Evolutionary conservation across 768 basidiomycete species (phyloP), one percentile per base, ranked within the genome.

Genomic region (Mycena vulgaris): DNA sequence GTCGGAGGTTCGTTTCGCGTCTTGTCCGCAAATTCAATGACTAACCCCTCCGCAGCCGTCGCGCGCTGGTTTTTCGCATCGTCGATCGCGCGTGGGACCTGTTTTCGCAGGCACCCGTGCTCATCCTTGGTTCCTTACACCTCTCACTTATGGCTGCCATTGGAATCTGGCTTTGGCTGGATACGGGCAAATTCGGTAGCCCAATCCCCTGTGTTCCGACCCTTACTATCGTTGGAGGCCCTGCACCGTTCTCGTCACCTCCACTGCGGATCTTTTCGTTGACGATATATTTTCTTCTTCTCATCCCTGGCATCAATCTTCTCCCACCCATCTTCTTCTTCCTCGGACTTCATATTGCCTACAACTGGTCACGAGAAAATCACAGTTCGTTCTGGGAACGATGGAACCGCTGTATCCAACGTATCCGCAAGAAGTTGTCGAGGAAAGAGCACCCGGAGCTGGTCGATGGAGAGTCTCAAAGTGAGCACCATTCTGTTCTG

Each of bases 221-320:
- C 17, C 58, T 60, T 21, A 60, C 58, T 5, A 30, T 60, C 25
- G 58, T 60, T 47, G 58, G 58, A 27, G 30, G 28, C 19, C n/a
- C 59, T 25, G 66, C 53, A 19, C 53, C 62, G 21, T 48, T 73
- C 37, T 65, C 58, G 31, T 68, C 73, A 17, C 57, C 23, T 40
- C 47, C 39, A 3, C 30, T 76, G 17, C 74, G 57, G 1, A 65
- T 73, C 42, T 55, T 47, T 49, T 75, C 75, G 14, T 51, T 75
- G 45, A 49, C 63, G 10, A 73, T 76, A n/a, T 77, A 77, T 64
- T 23, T 58, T 37, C 25, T 74, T 7, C 40, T 77, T 52, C 74
- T 77, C 37, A 28, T 75, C 58, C 75, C 75, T 17, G 72, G 65
- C 51, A 25, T 76, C 39, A 76, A 76, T 53, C 73, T 76, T 31